Evolutionary conservation across 208 protist genomes (phyloP), one percentile per base, ranked within the genome.

Genomic region (Trypanosoma boissoni): DNA sequence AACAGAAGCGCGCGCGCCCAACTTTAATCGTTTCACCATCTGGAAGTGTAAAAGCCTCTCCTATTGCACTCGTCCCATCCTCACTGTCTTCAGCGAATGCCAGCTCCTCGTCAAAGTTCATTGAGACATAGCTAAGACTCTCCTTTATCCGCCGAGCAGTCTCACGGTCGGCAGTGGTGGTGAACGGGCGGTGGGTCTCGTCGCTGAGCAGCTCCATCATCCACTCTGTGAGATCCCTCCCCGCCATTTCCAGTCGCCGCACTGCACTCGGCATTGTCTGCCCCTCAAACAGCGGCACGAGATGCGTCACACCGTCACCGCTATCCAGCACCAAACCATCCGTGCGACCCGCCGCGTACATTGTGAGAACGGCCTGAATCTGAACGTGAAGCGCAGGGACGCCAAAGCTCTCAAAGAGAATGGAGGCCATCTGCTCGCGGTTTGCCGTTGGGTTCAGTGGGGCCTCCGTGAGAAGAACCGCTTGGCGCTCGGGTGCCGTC

Each of bases 291-390:
- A 98, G 86, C 20, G 92, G 90, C 32, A 97, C 92, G 44, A 86
- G 91, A 67, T 97, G 91, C 41, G 87, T 94, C 39, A 97, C 92
- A 55, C 92, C 93, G 57, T 97, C 91, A 45, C 95, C 95, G 39
- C 89, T 88, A 66, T 98, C 92, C 1, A 98, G 55, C 37, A 97
- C 91, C 45, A 96, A 80, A 64, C 93, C 95, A 41, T 88, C 96
- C 23, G 86, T 95, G 48, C 92, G 81, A 21, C 92, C 92, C 23
- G 84, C 84, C 7, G 89, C 83, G 68, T 96, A 96, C 18, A 99
- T 81, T 2, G 97, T 94, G 12, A 99, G 83, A 41, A 99, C 97
- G 26, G 97, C 95, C 75, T 99, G 96, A 54, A 98, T 96, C 24
- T 80, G 71, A 23, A 99, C 75, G 60, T 97, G 96, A 63, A 97